Percentiles rank a stretch among this genome's conserved stretches.
phyloP scores from a whole-genome alignment of 257 asterid species.

The Catharanthus roseus region DNA sequence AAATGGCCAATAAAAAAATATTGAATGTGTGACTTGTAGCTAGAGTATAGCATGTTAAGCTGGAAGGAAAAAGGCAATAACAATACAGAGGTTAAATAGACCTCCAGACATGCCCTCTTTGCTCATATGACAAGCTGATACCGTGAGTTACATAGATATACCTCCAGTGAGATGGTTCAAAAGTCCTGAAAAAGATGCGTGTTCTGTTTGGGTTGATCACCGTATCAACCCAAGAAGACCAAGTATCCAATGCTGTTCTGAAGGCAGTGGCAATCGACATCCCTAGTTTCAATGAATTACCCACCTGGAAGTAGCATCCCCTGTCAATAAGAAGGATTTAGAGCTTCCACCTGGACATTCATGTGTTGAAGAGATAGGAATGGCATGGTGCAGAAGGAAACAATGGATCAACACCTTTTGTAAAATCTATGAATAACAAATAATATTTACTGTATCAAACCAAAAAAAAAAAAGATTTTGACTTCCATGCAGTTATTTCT shows the following conservation, averaged over 20 bases:
- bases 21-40: neutral
- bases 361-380: constrained; percentile 2
- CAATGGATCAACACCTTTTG: neutral
- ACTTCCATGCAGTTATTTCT: neutral
- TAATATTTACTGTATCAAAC: too few species aligned
- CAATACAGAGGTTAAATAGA: neutral
- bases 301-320: constrained; percentile 79
- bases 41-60: neutral
- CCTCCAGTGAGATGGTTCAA: constrained; percentile 91
- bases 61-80: neutral
- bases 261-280: constrained; percentile 56
- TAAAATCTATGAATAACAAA: neutral
- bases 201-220: constrained; percentile 48
- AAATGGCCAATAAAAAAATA: neutral
- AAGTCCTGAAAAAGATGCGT: constrained; percentile 61
- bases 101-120: neutral
- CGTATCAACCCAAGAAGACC: constrained; percentile 73
- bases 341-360: constrained; percentile 18
- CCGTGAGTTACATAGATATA: constrained; percentile 20
- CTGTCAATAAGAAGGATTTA: constrained; percentile 37
- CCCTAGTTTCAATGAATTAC: constrained; percentile 47
- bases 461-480: too few species aligned
- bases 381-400: neutral
- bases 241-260: constrained; percentile 52
- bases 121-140: neutral